Conservation (phyloP, 495 filamentous ascomycete species). For the Aspergillus sclerotioniger region DNA sequence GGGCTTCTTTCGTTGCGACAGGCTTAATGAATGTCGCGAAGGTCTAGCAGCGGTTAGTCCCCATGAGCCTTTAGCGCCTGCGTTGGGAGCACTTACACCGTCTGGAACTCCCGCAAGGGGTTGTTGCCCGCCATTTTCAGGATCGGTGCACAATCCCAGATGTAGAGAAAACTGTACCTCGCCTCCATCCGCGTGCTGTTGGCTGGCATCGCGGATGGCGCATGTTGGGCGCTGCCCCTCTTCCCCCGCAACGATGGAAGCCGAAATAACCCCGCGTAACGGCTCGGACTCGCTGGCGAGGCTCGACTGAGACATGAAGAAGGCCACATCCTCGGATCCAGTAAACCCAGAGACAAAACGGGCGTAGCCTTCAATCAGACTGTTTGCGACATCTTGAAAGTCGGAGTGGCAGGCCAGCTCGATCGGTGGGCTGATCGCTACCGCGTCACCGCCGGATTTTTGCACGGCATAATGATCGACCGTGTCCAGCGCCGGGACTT, state of each 20-base stretch:
- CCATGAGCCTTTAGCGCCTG: not conserved
- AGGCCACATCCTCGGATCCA: slow-evolving; percentile 25
- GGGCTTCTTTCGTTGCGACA: not conserved
- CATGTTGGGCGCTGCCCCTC: slow-evolving; percentile 1
- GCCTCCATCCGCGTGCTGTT: slow-evolving; percentile 11
- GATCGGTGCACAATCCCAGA: slow-evolving; percentile 12
- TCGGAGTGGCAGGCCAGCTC: slow-evolving; percentile 15
- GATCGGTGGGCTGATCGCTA: slow-evolving; percentile 11
- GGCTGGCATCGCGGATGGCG: slow-evolving; percentile 12
- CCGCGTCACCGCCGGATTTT: not conserved
- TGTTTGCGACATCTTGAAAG: slow-evolving; percentile 10
- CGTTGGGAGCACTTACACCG: slow-evolving; percentile 9
- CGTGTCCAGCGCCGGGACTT: slow-evolving; percentile 26
- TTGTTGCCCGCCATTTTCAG: slow-evolving; percentile 18
- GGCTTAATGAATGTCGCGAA: slow-evolving; percentile 17
- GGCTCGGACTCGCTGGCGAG: slow-evolving; percentile 3
- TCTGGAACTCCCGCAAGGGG: not conserved
- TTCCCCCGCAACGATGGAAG: slow-evolving; percentile 9
- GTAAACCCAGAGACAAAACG: slow-evolving; percentile 22
- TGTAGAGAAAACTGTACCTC: slow-evolving; percentile 24
- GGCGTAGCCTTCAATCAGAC: slow-evolving; percentile 22
- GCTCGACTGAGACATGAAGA: slow-evolving; percentile 8
- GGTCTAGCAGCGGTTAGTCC: slow-evolving; percentile 3
- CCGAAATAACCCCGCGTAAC: slow-evolving; percentile 7
- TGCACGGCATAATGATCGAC: slow-evolving; percentile 23